Evolutionary conservation across 2,329 filamentous ascomycete genomes (phyloP), one percentile per base, ranked within the genome.

Genomic region (Apiospora rasikravindrae): DNA sequence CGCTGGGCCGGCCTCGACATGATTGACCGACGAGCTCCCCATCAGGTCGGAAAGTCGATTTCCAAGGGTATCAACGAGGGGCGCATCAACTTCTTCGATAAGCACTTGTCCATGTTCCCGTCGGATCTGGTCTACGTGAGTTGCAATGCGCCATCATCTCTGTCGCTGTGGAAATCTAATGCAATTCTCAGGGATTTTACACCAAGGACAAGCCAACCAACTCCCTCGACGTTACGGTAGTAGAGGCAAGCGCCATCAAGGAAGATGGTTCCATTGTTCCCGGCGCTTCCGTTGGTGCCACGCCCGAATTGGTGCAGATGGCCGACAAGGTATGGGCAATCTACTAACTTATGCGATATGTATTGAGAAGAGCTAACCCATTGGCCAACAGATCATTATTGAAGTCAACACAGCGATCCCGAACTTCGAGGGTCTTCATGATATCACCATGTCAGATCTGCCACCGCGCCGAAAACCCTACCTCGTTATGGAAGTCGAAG

Each of bases 31-130:
- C 89, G 94, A 71, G 89, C 90, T 77, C 94, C 94, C 71, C 94
- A 97, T 84, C 94, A 97, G 81, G 94, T 97, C 73, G 94, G 94
- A 80, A 97, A 97, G 86, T 89, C 93, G 73, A 97, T 97, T 76
- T 90, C 94, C 73, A 96, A 94, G 86, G 94, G 94, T 13, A 97
- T 97, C 84, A 97, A 97, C 82, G 91, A 92, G 77, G 94, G 94
- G 61, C 88, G 92, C 76, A 97, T 97, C 84, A 91, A 96, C 74
- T 97, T 97, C 84, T 97, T 97, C 81, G 94, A 97, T 82, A 97
- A 97, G 86, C 94, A 97, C 85, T 82, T 97, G 80, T 95, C 92
- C 83, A 97, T 97, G 94, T 97, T 97, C 81, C 94, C 94, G 4
- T 88, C 92, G 51, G 94, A 97, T 80, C 86, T 97, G 75, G 92